Evolutionary conservation across 2,329 filamentous ascomycete genomes (phyloP), one percentile per base, ranked within the genome.

Genomic region (Trichoderma polysporum): DNA sequence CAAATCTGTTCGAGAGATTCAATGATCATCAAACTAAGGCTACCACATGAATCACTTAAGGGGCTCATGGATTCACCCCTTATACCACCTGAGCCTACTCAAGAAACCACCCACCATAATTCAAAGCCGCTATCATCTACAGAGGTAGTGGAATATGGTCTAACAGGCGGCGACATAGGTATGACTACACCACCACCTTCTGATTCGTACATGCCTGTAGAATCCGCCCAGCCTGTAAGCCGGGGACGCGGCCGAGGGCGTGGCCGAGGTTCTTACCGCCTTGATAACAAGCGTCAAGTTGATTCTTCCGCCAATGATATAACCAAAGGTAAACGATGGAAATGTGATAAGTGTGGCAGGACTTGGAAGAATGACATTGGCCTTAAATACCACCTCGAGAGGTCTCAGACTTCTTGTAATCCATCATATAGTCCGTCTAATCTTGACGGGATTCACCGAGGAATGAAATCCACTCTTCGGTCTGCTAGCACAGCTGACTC

Each of bases 341-440:
- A 75, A 22, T 88, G 86, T 68, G 80, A 85, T 10, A 84, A 81
- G 50, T 88, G 86, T 67, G 81, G 81, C 10, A 81, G 80, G 3
- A 76, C 75, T 12, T 88, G 85, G 85, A 87, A 87, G 73, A 88
- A 88, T 60, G 79, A 84, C 37, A 78, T 85, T 53, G 86, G 86
- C 0, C 76, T 88, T 17, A 85, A 86, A 59, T 88, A 88, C 71
- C 86, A 88, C 69, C 75, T 84, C 15, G 83, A 82, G 37, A 88
- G 87, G 70, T 84, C 86, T 1, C 79, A 79, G 67, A 83, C 83
- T 3, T 25, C 79, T 15, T 88, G 86, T 71, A 88, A 88, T 70
- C 82, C 85, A 22, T 77, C 72, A 22, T 77, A 76, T 41, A 68
- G 52, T 9, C 45, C 67, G 17, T 65, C 68, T 39, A 65, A 56